These are phyloP conservation scores for Hemisphaericaspora xylanilytica DNA, from an alignment of 1,139 yeast genomes.

Conservation along the genomic window DNA sequence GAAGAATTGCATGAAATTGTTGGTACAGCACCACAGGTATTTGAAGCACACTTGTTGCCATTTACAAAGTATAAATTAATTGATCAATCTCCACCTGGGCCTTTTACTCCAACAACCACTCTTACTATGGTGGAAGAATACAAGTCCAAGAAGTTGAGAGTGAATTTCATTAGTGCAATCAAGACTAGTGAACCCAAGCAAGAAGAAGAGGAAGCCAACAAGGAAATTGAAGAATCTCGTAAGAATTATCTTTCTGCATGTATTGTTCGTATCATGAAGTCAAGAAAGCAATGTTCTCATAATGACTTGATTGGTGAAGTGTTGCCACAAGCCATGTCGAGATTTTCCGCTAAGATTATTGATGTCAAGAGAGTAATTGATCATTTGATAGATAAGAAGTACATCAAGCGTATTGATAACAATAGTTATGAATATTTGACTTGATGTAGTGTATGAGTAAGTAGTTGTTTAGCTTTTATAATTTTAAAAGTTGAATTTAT, in stretches of 20 bases:
- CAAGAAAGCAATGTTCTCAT: conserved; percentile 77
- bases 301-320: conserved; percentile 84
- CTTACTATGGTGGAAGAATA: conserved; percentile 79
- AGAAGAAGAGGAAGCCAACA: conserved; percentile 79
- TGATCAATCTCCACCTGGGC: conserved; percentile 59
- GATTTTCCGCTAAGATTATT: conserved; percentile 82
- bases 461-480: too few species aligned
- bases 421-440: conserved; percentile 82
- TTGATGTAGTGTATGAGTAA: too few species aligned
- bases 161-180: conserved; percentile 81
- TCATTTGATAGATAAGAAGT: conserved; percentile 80
- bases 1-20: conserved; percentile 65
- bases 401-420: conserved; percentile 72
- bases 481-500: too few species aligned
- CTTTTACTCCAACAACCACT: conserved; percentile 51
- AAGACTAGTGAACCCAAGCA: conserved; percentile 66
- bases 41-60: conserved; percentile 76
- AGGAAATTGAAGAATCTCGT: conserved; percentile 84
- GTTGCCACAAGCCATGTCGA: conserved; percentile 76
- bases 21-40: conserved; percentile 60
- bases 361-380: conserved; percentile 89
- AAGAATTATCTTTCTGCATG: conserved; percentile 87
- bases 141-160: conserved; percentile 78
- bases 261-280: conserved; percentile 95
- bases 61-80: conserved; percentile 77